These are phyloP conservation scores for Amylocarpus encephaloides DNA, from an alignment of 2,329 filamentous ascomycete species.

Conservation along the genomic window DNA sequence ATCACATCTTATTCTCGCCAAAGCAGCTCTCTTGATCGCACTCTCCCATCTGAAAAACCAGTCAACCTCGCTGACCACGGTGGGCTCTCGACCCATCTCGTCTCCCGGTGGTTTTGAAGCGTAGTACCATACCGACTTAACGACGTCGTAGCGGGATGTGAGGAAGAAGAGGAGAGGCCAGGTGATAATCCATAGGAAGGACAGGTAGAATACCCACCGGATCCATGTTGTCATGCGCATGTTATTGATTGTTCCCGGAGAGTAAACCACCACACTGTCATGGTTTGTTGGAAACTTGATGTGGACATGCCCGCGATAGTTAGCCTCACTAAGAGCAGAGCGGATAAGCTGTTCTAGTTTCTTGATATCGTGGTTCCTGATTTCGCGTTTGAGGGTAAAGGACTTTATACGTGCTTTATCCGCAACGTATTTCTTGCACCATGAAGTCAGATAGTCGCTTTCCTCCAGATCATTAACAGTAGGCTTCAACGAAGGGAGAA, in stretches of 20 bases:
- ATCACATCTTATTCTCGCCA: conserved; percentile 41
- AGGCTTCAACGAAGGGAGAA: conserved; percentile 45
- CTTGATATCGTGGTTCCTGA: conserved; percentile 56
- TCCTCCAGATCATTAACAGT: conserved; percentile 30
- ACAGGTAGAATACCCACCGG: conserved; percentile 57
- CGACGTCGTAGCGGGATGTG: conserved; percentile 62
- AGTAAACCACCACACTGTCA: conserved; percentile 55
- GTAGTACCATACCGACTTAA: conserved; percentile 45
- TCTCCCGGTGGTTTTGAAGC: conserved; percentile 15
- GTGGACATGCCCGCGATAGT: conserved; percentile 57
- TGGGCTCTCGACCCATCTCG: conserved; percentile 2
- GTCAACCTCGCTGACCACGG: conserved; percentile 39
- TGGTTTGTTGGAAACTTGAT: conserved; percentile 56
- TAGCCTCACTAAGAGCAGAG: conserved; percentile 53
- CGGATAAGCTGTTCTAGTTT: conserved; percentile 46
- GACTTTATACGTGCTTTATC: conserved; percentile 51
- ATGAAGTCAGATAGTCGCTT: conserved; percentile 31
- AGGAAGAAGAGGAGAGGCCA: conserved; percentile 66
- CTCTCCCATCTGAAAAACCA: conserved; percentile 59
- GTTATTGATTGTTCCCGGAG: conserved; percentile 52
- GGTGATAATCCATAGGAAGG: conserved; percentile 60
- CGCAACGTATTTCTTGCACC: conserved; percentile 63
- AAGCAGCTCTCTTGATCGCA: conserved; percentile 52
- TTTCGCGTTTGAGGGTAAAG: conserved; percentile 44
- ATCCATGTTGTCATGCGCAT: conserved; percentile 61